These are phyloP conservation scores for Candida rishiriensis DNA, from an alignment of 805 yeast genomes.

Conservation along the genomic window DNA sequence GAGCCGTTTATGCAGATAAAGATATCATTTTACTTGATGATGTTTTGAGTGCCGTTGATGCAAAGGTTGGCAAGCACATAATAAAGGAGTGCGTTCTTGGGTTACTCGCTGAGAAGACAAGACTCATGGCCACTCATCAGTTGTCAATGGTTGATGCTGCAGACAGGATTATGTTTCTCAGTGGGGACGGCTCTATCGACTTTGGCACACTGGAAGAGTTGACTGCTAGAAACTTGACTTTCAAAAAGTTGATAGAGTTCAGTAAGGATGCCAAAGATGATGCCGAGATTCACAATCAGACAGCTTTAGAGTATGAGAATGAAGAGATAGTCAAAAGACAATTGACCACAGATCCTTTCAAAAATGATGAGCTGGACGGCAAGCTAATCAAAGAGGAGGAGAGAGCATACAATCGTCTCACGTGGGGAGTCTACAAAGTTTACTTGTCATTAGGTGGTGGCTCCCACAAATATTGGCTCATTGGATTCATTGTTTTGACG, in stretches of 20 bases:
- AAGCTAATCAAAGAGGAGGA: slow-evolving; percentile 25
- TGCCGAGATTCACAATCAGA: slow-evolving; percentile 27
- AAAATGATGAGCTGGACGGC: slow-evolving; percentile 25
- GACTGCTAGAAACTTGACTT: slow-evolving; percentile 36
- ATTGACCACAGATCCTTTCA: slow-evolving; percentile 9
- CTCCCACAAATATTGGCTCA: slow-evolving; percentile 24
- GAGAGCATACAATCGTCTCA: slow-evolving; percentile 31
- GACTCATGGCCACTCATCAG: slow-evolving; percentile 80
- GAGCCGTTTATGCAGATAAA: slow-evolving; percentile 68
- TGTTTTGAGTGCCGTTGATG: slow-evolving; percentile 81
- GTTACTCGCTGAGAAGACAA: slow-evolving; percentile 49
- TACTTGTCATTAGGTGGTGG: slow-evolving; percentile 59
- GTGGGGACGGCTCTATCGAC: slow-evolving; percentile 53
- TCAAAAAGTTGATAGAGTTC: slow-evolving; percentile 47
- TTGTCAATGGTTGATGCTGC: slow-evolving; percentile 63
- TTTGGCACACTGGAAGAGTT: slow-evolving; percentile 61
- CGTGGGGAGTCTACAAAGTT: slow-evolving; percentile 39
- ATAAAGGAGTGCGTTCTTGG: slow-evolving; percentile 64
- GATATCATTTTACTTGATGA: slow-evolving; percentile 73
- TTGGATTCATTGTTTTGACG: slow-evolving; percentile 12
- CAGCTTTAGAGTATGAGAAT: slow-evolving; percentile 15
- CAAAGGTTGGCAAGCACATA: slow-evolving; percentile 79
- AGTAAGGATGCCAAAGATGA: slow-evolving; percentile 21
- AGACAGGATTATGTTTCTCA: slow-evolving; percentile 60
- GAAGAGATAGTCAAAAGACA: slow-evolving; percentile 15